Evolutionary conservation across 2,329 filamentous ascomycete genomes (phyloP).

Genomic region (Penicillium sp.): DNA sequence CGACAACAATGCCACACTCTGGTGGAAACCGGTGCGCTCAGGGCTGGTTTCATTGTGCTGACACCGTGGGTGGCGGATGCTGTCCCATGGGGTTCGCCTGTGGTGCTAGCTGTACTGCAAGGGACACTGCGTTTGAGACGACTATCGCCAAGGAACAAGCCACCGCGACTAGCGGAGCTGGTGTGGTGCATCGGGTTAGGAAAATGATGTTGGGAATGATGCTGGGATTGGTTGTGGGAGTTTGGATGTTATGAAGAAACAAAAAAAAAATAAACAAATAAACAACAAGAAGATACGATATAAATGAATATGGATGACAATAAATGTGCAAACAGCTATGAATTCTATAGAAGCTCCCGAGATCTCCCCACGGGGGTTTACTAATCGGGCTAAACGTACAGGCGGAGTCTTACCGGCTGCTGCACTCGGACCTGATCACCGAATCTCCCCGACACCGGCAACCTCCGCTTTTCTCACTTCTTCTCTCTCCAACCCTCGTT

Average conservation of each 20-base stretch:
- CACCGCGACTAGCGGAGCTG: constrained; percentile 6
- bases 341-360: background rate
- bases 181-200: background rate
- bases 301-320: background rate
- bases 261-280: background rate
- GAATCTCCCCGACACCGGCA: constrained; percentile 24
- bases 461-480: constrained; percentile 5
- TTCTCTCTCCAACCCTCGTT: constrained; percentile 4
- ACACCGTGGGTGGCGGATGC: constrained; percentile 69
- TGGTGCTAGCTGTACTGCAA: constrained; percentile 68
- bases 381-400: constrained; percentile 6
- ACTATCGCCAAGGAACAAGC: constrained; percentile 45
- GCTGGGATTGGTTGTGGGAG: constrained; percentile 6
- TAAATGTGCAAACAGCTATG: background rate
- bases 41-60: constrained; percentile 75
- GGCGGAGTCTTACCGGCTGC: constrained; percentile 3
- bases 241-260: background rate
- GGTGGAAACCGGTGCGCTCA: constrained; percentile 58
- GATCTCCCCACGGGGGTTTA: constrained; percentile 12
- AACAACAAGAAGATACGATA: background rate
- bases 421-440: constrained; percentile 16
- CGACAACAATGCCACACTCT: constrained; percentile 41
- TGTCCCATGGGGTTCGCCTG: constrained; percentile 77
- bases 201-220: background rate
- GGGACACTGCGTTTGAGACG: constrained; percentile 51